Conservation (phyloP, 257 asterid species). For the Plantago elongata region DNA sequence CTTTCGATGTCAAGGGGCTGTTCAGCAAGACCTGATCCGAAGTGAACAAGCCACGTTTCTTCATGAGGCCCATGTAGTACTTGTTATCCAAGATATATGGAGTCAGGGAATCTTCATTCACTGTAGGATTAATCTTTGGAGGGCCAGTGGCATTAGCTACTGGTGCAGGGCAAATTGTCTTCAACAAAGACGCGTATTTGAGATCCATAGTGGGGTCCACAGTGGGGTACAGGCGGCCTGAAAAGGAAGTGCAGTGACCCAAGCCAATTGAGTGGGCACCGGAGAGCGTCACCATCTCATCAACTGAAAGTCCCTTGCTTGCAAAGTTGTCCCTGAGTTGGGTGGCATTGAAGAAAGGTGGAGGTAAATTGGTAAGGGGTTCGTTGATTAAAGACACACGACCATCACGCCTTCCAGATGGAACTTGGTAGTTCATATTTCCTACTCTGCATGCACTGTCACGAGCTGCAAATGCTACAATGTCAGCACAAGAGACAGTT, state of each 20-base stretch:
- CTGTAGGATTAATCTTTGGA: conserved; percentile 21
- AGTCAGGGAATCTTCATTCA: conserved; percentile 29
- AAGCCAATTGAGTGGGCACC: conserved; percentile 63
- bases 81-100: conserved; percentile 39
- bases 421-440: conserved; percentile 35
- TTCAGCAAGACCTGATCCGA: conserved; percentile 41
- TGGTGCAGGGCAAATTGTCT: conserved; percentile 41
- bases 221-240: conserved; percentile 38
- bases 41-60: conserved; percentile 31
- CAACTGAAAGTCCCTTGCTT: conserved; percentile 48
- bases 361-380: conserved; percentile 33
- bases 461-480: conserved; percentile 61
- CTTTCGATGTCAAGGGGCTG: conserved; percentile 35
- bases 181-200: conserved; percentile 27
- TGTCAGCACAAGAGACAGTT: conserved; percentile 56
- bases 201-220: conserved; percentile 38
- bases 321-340: conserved; percentile 35
- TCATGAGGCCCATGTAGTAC: conserved; percentile 37
- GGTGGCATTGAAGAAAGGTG: conserved; percentile 45
- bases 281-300: conserved; percentile 65
- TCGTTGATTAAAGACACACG: conserved; percentile 31
- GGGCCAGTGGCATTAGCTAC: conserved; percentile 11
- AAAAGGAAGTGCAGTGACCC: conserved; percentile 41
- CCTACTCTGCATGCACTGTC: conserved; percentile 48
- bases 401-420: conserved; percentile 59